phyloP scores from a whole-genome alignment of 192 early-diverging fungal genomes.

The Coemansia sp. region DNA sequence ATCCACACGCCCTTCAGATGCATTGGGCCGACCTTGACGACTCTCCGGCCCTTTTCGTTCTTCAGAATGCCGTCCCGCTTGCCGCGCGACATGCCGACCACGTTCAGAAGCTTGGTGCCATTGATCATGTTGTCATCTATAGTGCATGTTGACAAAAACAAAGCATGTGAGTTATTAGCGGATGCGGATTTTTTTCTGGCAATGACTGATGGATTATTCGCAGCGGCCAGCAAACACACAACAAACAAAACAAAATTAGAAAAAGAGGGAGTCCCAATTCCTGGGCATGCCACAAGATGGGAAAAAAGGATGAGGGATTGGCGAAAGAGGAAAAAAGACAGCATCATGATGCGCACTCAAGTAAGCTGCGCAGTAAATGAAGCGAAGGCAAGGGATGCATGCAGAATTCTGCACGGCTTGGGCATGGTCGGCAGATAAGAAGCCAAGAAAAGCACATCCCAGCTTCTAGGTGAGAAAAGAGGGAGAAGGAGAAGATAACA shows the following conservation, averaged over 20 bases:
- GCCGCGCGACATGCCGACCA: constrained; percentile 83
- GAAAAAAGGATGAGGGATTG: neutral
- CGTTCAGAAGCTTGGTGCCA: constrained; percentile 84
- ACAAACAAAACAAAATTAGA: neutral
- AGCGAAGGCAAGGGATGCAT: constrained; percentile 7
- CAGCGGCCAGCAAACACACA: neutral
- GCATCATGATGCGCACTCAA: constrained; percentile 3
- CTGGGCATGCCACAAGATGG: neutral
- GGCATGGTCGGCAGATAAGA: constrained; percentile 1
- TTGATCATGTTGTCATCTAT: constrained; percentile 85
- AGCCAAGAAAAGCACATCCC: neutral
- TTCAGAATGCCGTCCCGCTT: constrained; percentile 85
- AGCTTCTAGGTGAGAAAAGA: neutral
- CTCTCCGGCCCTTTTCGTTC: constrained; percentile 81
- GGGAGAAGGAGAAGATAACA: neutral
- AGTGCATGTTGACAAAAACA: neutral
- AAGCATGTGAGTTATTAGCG: neutral
- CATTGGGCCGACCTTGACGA: constrained; percentile 86
- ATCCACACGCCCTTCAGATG: constrained; percentile 88
- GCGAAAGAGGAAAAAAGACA: neutral
- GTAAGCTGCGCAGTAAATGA: constrained; percentile 14
- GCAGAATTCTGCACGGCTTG: constrained; percentile 14
- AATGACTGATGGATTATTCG: neutral
- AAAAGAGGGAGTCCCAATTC: neutral
- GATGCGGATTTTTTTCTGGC: neutral